Percentiles rank a stretch among this genome's conserved stretches.
phyloP scores from a whole-genome alignment of 257 asterid genomes.

The Euphrasia confusa region DNA sequence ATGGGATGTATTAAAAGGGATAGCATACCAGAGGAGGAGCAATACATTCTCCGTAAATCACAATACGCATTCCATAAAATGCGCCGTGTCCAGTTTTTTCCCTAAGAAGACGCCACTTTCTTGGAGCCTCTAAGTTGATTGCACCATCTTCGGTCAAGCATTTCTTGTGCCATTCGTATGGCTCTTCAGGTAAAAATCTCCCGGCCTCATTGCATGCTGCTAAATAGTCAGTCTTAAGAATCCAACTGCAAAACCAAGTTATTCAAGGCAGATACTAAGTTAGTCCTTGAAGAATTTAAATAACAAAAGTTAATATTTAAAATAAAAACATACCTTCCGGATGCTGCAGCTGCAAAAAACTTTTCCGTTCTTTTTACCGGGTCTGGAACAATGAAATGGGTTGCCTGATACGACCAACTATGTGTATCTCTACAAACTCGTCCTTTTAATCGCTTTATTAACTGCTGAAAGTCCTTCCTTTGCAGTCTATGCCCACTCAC shows the following conservation, averaged over 20 bases:
- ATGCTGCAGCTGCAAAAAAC: conserved; percentile 92
- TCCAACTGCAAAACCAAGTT: conserved; percentile 66
- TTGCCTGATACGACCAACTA: conserved; percentile 94
- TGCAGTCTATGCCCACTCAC: conserved; percentile 79
- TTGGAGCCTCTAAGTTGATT: conserved; percentile 86
- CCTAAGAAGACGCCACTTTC: conserved; percentile 84
- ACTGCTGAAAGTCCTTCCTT: conserved; percentile 80
- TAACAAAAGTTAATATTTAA: too few relatives aligned
- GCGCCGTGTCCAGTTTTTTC: conserved; percentile 94
- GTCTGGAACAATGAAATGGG: conserved; percentile 84
- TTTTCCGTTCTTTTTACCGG: conserved; percentile 88
- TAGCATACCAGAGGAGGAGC: conserved; percentile 81
- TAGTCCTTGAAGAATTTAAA: conserved; percentile 7
- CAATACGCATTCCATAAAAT: conserved; percentile 69
- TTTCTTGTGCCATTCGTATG: conserved; percentile 78
- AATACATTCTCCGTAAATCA: conserved; percentile 82
- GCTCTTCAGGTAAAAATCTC: conserved; percentile 59
- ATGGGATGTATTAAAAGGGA: neutral
- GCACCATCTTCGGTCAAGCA: conserved; percentile 87
- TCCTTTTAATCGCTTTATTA: conserved; percentile 62
- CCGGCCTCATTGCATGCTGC: conserved; percentile 80
- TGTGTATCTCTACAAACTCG: conserved; percentile 83
- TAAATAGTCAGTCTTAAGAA: conserved; percentile 79
- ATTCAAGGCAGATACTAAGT: conserved; percentile 16
- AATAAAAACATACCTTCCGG: conserved; percentile 99